Conservation (phyloP, 768 basidiomycete species). For the Pluteus cervinus region DNA sequence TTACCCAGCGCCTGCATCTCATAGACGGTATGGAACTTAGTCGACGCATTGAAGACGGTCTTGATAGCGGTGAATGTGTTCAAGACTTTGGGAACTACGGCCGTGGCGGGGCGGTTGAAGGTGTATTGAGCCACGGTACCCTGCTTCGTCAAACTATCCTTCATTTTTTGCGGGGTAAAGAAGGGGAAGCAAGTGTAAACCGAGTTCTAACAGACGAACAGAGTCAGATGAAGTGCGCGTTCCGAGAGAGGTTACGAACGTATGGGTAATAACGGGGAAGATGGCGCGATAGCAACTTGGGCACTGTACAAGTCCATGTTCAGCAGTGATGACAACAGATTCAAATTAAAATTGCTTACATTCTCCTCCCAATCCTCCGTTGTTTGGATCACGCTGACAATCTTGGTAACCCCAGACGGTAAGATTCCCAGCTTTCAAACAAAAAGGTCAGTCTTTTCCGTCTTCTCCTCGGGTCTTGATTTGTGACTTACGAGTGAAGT, state of each 20-base stretch:
- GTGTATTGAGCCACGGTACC: slow-evolving; percentile 31
- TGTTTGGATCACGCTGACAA: slow-evolving; percentile 36
- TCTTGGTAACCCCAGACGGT: slow-evolving; percentile 51
- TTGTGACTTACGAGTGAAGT: slow-evolving; percentile 37
- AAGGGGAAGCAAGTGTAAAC: slow-evolving; percentile 64
- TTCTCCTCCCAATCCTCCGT: slow-evolving; percentile 30
- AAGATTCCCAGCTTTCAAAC: slow-evolving; percentile 29
- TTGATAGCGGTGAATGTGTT: slow-evolving; percentile 29
- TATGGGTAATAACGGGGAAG: slow-evolving; percentile 35
- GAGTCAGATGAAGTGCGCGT: neutral
- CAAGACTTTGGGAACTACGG: slow-evolving; percentile 22
- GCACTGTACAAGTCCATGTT: slow-evolving; percentile 19
- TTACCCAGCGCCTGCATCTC: slow-evolving; percentile 17
- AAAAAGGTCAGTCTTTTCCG: neutral
- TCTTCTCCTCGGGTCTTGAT: neutral
- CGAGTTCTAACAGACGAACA: slow-evolving; percentile 38
- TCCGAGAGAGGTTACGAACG: slow-evolving; percentile 12
- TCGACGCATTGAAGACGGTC: slow-evolving; percentile 25
- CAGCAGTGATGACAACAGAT: neutral
- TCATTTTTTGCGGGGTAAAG: slow-evolving; percentile 44
- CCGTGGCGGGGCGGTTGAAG: slow-evolving; percentile 31
- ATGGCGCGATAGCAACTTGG: slow-evolving; percentile 39
- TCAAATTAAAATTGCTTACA: slow-evolving; percentile 17
- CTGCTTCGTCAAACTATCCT: slow-evolving; percentile 31
- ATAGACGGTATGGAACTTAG: slow-evolving; percentile 30